Conservation (phyloP, 331 rosid species). For the Quercus phellos region DNA sequence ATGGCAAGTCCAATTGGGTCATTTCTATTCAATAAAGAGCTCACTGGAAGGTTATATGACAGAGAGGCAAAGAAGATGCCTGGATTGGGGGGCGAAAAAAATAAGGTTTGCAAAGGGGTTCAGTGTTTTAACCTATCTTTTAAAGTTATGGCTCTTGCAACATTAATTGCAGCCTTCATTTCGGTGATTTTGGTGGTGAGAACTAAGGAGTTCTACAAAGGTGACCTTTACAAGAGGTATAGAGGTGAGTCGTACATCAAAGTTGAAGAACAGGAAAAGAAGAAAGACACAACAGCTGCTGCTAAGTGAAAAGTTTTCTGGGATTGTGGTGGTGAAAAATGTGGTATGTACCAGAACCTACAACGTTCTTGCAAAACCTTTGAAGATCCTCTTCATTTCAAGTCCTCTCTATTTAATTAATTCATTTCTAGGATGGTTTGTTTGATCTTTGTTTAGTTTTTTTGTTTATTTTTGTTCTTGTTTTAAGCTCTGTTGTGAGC, state of each 20-base stretch:
- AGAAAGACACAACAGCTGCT: background rate
- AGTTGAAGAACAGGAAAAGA: background rate
- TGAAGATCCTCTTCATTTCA: no score
- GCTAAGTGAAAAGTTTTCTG: background rate
- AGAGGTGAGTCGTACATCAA: background rate
- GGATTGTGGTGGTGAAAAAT: no score
- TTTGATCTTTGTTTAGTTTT: no score
- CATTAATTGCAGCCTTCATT: background rate
- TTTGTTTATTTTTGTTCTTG: no score
- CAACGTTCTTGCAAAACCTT: no score
- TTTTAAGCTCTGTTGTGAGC: no score
- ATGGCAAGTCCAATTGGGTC: background rate
- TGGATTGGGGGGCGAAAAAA: background rate
- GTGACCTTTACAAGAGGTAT: background rate
- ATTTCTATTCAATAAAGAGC: background rate
- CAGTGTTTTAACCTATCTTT: background rate
- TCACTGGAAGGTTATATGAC: background rate
- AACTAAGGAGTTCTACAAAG: background rate
- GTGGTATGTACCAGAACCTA: no score
- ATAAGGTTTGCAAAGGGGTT: background rate
- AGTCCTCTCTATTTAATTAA: no score
- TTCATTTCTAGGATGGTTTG: no score
- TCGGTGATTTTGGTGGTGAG: background rate
- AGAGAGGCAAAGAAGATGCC: background rate
- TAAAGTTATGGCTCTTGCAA: background rate